Base-by-base conservation (phyloP, 2,329 filamentous ascomycete genomes). In the Pezicula rhizophila region DNA sequence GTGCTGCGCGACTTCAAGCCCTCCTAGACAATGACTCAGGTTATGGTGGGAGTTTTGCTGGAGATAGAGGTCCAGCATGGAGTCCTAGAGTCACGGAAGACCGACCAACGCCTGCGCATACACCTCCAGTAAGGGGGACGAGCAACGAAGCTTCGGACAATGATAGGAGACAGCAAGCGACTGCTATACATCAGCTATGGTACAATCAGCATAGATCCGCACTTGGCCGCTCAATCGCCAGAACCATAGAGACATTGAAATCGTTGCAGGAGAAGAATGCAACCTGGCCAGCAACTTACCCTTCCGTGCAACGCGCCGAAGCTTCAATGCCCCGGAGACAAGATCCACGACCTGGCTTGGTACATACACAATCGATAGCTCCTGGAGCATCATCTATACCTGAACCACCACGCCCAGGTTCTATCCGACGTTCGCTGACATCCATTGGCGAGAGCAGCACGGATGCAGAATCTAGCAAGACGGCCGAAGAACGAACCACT, bases 271-370 rank as follows among this genome's bases (percentile, higher is more conserved):
- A 91, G 54, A 93, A 89, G 78, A 99, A 99, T 63, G 73, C 85
- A 12, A 80, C 84, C 62, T 97, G 93, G 93, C 93, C 93, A 1
- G 92, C 91, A 28, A 88, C 95, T 65, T 99, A 99, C 66, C 93
- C 93, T 46, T 89, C 91, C 2, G 84, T 92, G 3, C 84, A 89
- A 63, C 76, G 82, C 55, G 65, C 79, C 31, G 76, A 79, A 46
- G 53, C 64, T 52, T 59, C 70, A 40, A 61, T 66, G 25, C 60
- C 70, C 31, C 68, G 69, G 5, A 68, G 73, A 43, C 72, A 76
- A 25, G 74, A 78, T 14, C 71, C 78, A 12, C 75, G 85, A 25
- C 84, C 85, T 10, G 76, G 76, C 18, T 68, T 89, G 45, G 69
- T 75, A 31, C 85, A 87, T 56, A 77, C 83, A 2, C 77, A 82